A percentile compares a stretch with the other conserved stretches of the same genome.
These are phyloP conservation scores for Trichophyton rubrum DNA, from an alignment of 2,329 filamentous ascomycete species.

Conservation along the genomic window DNA sequence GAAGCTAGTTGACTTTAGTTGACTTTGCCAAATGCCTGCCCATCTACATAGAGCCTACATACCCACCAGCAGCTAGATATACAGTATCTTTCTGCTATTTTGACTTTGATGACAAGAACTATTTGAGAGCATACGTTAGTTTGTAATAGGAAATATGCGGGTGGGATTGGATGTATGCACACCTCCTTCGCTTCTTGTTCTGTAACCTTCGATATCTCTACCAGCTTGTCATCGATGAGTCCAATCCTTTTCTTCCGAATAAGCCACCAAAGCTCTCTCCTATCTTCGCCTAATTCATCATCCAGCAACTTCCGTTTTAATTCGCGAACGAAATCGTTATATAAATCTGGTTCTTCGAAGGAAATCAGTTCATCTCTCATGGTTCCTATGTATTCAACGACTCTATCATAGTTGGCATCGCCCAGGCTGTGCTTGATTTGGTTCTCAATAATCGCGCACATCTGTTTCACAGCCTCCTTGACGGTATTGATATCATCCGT, in stretches of 20 bases:
- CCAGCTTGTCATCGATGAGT: slow-evolving; percentile 54
- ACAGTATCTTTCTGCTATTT: not conserved
- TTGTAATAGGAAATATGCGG: not conserved
- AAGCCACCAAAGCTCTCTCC: slow-evolving; percentile 70
- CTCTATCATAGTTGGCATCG: slow-evolving; percentile 59
- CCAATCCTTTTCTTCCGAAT: slow-evolving; percentile 57
- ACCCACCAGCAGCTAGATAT: not conserved
- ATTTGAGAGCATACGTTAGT: slow-evolving; percentile 7
- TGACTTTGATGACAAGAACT: slow-evolving; percentile 17
- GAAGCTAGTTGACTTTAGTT: not conserved
- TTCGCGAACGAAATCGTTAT: slow-evolving; percentile 58
- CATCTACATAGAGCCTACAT: no score
- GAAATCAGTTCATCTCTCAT: slow-evolving; percentile 66
- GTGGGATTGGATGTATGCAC: slow-evolving; percentile 9
- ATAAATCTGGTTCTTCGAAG: slow-evolving; percentile 62
- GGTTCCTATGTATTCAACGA: slow-evolving; percentile 61
- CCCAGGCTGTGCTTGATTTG: slow-evolving; percentile 63
- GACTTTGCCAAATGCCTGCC: not conserved
- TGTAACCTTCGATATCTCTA: slow-evolving; percentile 52
- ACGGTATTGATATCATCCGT: slow-evolving; percentile 51
- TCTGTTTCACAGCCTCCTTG: slow-evolving; percentile 57
- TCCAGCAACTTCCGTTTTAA: slow-evolving; percentile 61
- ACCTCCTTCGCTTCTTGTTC: slow-evolving; percentile 57
- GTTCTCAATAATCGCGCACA: slow-evolving; percentile 56
- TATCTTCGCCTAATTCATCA: slow-evolving; percentile 60